Evolutionary conservation across 1,284 basidiomycete species (phyloP).

Genomic region (Cystobasidium sp.): DNA sequence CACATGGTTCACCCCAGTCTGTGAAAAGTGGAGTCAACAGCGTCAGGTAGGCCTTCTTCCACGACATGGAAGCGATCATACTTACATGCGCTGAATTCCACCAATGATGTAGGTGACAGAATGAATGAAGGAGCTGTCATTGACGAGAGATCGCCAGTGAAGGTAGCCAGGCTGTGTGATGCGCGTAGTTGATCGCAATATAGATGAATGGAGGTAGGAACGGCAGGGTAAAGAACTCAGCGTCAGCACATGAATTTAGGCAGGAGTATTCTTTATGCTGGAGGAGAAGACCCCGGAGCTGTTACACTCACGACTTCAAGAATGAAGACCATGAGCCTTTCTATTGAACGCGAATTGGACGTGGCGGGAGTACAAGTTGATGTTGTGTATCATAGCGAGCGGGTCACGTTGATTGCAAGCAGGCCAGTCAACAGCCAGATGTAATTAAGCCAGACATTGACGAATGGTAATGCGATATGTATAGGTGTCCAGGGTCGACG

Average conservation of each 20-base stretch:
- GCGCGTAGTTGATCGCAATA: neutral
- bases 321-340: constrained; percentile 70
- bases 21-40: constrained; percentile 63
- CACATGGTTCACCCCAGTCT: constrained; percentile 90
- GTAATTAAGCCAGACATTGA: no score
- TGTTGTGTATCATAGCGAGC: neutral
- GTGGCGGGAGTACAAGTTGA: neutral
- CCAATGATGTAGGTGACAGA: constrained; percentile 59
- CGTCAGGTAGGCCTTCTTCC: neutral
- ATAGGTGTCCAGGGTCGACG: no score
- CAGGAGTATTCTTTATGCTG: neutral
- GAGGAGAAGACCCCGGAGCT: neutral
- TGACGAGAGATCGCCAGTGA: constrained; percentile 65
- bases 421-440: no score
- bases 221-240: neutral
- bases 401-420: neutral
- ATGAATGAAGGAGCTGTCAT: constrained; percentile 81
- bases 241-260: neutral
- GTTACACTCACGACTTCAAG: constrained; percentile 62
- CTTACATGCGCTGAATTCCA: constrained; percentile 69
- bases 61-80: neutral
- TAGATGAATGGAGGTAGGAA: neutral
- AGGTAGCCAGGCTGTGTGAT: constrained; percentile 21
- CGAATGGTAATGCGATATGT: no score
- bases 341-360: neutral